These are phyloP conservation scores for Scleromitrula shiraiana DNA, from an alignment of 2,329 filamentous ascomycete genomes.

Conservation along the genomic window DNA sequence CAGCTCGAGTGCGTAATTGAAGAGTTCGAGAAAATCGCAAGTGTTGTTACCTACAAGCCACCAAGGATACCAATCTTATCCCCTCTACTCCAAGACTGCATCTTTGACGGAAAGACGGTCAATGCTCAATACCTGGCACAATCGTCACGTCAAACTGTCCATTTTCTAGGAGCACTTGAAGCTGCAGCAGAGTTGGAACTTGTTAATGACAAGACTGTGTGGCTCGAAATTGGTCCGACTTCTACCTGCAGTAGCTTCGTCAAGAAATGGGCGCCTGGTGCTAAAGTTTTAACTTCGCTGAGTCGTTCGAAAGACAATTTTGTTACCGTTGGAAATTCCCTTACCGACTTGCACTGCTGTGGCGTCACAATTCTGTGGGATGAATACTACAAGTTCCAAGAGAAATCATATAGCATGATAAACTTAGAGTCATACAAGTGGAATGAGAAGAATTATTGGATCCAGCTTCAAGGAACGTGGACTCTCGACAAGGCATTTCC, in stretches of 20 bases:
- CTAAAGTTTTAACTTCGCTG: not conserved
- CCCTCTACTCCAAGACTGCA: constrained; percentile 51
- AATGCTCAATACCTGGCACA: constrained; percentile 53
- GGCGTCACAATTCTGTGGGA: constrained; percentile 1
- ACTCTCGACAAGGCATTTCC: constrained; percentile 28
- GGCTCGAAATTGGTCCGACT: not conserved
- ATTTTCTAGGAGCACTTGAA: constrained; percentile 50
- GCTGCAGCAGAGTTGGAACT: constrained; percentile 46
- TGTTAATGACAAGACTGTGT: constrained; percentile 46
- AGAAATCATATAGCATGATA: not conserved
- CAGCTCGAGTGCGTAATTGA: constrained; percentile 55
- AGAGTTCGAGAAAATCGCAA: constrained; percentile 46
- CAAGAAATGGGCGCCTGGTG: too few relatives aligned
- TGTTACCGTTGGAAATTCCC: not conserved
- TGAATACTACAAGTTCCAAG: not conserved
- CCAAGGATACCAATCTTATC: constrained; percentile 56
- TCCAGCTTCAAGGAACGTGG: constrained; percentile 54
- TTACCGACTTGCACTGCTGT: not conserved
- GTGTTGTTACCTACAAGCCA: constrained; percentile 44
- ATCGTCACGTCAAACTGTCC: constrained; percentile 58
- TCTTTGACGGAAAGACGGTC: constrained; percentile 47
- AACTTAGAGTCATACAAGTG: constrained; percentile 54
- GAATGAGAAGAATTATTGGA: constrained; percentile 60
- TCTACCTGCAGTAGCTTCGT: not conserved
- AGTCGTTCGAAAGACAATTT: constrained; percentile 32